Evolutionary conservation across 129 eudicot genomes (phyloP).

Genomic region (Flaveria brownii): DNA sequence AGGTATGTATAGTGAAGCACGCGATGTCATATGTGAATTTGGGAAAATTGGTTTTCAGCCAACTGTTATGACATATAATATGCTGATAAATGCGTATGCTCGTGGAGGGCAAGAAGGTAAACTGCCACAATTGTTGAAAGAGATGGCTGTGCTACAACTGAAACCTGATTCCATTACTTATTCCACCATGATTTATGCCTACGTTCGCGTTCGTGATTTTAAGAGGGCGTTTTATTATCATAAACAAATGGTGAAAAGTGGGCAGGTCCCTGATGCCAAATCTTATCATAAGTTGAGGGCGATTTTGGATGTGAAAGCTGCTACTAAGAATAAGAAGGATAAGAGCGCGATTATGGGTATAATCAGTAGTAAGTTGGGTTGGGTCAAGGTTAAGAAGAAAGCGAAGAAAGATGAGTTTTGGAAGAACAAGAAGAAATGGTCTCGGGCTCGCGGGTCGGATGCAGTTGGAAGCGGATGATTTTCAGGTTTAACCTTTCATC

Average conservation of each 20-base stretch:
- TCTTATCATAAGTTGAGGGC: constrained; percentile 77
- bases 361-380: constrained; percentile 69
- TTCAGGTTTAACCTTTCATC: constrained; percentile 10
- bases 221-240: constrained; percentile 88
- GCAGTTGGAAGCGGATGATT: constrained; percentile 33
- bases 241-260: constrained; percentile 90
- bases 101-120: constrained; percentile 79
- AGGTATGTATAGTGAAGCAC: constrained; percentile 75
- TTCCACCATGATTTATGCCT: constrained; percentile 89
- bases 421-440: constrained; percentile 67
- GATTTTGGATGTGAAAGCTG: constrained; percentile 84
- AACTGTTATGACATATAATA: constrained; percentile 86
- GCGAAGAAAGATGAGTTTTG: constrained; percentile 93
- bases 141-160: constrained; percentile 69
- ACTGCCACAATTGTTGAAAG: constrained; percentile 77
- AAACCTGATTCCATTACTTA: constrained; percentile 90
- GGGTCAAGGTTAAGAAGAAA: constrained; percentile 70
- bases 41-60: constrained; percentile 79
- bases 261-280: constrained; percentile 82
- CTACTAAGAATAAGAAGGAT: constrained; percentile 76
- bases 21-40: constrained; percentile 79
- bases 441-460: constrained; percentile 40
- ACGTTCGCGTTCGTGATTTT: constrained; percentile 79
- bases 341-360: constrained; percentile 92
- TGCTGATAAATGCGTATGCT: constrained; percentile 91